phyloP scores from a whole-genome alignment of 805 yeast species.

The Metschnikowia lachancei region DNA sequence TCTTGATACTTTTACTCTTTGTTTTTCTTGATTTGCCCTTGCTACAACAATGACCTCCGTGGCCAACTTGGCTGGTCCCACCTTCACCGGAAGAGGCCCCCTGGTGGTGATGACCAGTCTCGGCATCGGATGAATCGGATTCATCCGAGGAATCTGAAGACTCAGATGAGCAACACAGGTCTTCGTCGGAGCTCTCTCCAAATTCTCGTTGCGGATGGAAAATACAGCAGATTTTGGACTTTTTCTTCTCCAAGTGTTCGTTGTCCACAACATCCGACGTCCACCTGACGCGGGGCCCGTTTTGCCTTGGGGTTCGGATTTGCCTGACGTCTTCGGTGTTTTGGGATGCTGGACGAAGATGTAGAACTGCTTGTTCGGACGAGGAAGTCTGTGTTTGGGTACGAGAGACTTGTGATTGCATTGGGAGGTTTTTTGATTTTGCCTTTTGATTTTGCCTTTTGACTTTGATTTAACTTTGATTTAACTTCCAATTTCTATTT shows the following conservation, averaged over 20 bases:
- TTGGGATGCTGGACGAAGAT: slow-evolving; percentile 16
- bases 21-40: slow-evolving; percentile 22
- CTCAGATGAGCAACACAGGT: slow-evolving; percentile 14
- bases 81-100: neutral
- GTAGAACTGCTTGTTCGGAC: slow-evolving; percentile 14
- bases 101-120: neutral
- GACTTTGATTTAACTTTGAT: too few species aligned
- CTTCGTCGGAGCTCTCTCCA: slow-evolving; percentile 41
- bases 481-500: too few species aligned
- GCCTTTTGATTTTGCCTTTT: too few species aligned
- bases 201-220: slow-evolving; percentile 72
- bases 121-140: slow-evolving; percentile 14
- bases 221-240: slow-evolving; percentile 86
- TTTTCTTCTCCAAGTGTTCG: slow-evolving; percentile 84
- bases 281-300: slow-evolving; percentile 67
- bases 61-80: slow-evolving; percentile 5
- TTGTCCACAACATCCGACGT: slow-evolving; percentile 83
- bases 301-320: neutral
- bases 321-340: neutral
- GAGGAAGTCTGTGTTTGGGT: slow-evolving; percentile 3
- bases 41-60: slow-evolving; percentile 23
- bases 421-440: too few species aligned
- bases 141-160: slow-evolving; percentile 35
- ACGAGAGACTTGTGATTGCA: slow-evolving; percentile 5
- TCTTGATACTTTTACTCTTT: slow-evolving; percentile 16